Evolutionary conservation across 352 stramenopile genomes (phyloP).

Genomic region (Thraustochytrium sp.): DNA sequence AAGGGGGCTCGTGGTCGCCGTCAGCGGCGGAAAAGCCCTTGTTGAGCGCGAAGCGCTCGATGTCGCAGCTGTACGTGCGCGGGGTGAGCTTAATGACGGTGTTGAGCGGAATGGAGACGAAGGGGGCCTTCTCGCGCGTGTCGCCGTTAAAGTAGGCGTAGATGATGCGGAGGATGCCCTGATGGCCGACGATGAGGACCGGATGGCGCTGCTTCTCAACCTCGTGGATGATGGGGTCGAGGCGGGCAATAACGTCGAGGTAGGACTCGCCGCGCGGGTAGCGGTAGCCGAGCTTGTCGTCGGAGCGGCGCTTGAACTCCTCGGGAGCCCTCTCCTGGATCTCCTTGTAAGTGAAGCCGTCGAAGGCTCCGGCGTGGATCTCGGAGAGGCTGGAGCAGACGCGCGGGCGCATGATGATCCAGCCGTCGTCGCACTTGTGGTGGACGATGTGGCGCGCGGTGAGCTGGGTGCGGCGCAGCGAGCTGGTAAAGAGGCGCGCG

Average conservation of each 20-base stretch:
- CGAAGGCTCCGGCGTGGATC: conserved; percentile 76
- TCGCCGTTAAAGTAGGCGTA: conserved; percentile 40
- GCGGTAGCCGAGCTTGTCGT: conserved; percentile 36
- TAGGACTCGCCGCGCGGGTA: conserved; percentile 42
- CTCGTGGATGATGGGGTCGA: conserved; percentile 39
- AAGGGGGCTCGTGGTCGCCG: conserved; percentile 22
- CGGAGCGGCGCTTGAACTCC: not conserved
- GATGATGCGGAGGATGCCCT: conserved; percentile 30
- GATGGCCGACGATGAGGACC: conserved; percentile 36
- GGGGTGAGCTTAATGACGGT: conserved; percentile 33
- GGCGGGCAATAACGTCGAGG: conserved; percentile 33
- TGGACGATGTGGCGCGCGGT: conserved; percentile 36
- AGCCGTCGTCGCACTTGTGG: conserved; percentile 35
- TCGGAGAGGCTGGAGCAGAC: conserved; percentile 80
- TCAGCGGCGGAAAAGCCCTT: not conserved
- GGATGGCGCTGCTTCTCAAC: conserved; percentile 19
- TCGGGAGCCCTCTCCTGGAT: conserved; percentile 43
- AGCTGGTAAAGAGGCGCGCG: conserved; percentile 28
- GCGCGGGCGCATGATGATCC: conserved; percentile 52
- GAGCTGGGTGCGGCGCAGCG: conserved; percentile 32
- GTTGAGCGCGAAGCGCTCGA: not conserved
- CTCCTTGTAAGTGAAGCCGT: conserved; percentile 56
- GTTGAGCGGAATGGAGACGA: conserved; percentile 37
- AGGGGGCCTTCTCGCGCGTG: conserved; percentile 15
- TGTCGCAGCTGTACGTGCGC: conserved; percentile 16